phyloP scores from a whole-genome alignment of 768 basidiomycete genomes.

The Coprinopsis strossmayeri region DNA sequence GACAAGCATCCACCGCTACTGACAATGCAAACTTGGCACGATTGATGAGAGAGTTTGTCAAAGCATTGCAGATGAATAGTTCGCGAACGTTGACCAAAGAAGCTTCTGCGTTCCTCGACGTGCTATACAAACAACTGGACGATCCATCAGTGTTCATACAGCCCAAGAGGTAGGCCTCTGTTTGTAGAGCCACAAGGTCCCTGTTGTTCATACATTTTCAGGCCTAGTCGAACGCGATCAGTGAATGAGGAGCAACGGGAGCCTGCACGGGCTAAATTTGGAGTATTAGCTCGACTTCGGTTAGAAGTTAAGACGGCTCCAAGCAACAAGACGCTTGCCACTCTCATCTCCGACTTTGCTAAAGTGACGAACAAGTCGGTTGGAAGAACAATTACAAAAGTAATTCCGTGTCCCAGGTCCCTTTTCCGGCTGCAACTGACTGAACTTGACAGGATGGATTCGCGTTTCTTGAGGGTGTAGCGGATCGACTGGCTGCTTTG shows the following conservation, averaged over 20 bases:
- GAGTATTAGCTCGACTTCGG: constrained; percentile 51
- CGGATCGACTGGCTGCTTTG: constrained; percentile 42
- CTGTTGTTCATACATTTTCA: constrained; percentile 7
- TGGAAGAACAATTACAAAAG: constrained; percentile 70
- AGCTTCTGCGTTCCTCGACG: constrained; percentile 64
- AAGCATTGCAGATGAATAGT: constrained; percentile 55
- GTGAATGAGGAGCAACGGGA: constrained; percentile 35
- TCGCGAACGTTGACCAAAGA: constrained; percentile 65
- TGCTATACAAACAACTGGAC: constrained; percentile 61
- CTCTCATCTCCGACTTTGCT: constrained; percentile 66
- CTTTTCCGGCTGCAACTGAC: constrained; percentile 4
- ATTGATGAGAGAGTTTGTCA: constrained; percentile 54
- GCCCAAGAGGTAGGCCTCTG: constrained; percentile 41
- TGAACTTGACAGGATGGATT: constrained; percentile 48
- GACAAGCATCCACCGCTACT: constrained; percentile 34
- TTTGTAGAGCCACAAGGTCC: neutral
- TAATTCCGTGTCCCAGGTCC: constrained; percentile 13
- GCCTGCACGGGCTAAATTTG: constrained; percentile 49
- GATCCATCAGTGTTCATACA: constrained; percentile 57
- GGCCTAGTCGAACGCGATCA: constrained; percentile 32
- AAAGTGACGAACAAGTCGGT: constrained; percentile 60
- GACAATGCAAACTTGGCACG: constrained; percentile 51
- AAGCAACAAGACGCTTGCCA: constrained; percentile 52
- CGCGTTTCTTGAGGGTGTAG: constrained; percentile 57
- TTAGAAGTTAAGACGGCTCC: constrained; percentile 44